Evolutionary conservation across 305 asterid genomes (phyloP).

Genomic region (Withania somnifera): DNA sequence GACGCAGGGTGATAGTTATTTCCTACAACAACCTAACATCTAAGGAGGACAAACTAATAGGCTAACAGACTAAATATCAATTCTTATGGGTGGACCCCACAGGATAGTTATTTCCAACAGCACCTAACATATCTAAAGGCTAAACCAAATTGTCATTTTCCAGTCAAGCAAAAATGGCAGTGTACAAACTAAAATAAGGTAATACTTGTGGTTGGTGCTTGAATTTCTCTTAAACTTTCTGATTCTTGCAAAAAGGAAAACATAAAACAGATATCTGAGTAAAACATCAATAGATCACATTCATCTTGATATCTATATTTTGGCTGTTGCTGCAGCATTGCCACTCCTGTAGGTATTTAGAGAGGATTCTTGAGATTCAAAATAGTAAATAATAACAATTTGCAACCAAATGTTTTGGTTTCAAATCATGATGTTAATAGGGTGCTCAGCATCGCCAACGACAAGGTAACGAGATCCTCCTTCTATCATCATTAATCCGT

Average conservation of each 20-base stretch:
- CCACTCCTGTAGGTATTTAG: neutral
- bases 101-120: too few relatives aligned
- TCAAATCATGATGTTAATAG: conserved; percentile 29
- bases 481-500: conserved; percentile 62
- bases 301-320: neutral
- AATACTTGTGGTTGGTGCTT: neutral
- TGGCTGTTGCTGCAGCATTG: neutral
- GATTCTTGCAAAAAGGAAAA: neutral
- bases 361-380: neutral
- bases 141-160: neutral
- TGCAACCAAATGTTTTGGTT: neutral
- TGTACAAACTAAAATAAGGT: neutral
- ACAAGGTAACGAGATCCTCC: conserved; percentile 34
- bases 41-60: too few relatives aligned
- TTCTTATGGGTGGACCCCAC: too few relatives aligned
- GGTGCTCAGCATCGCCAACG: conserved; percentile 41
- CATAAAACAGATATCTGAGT: neutral
- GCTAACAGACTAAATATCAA: too few relatives aligned
- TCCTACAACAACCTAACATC: too few relatives aligned
- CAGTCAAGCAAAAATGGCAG: neutral
- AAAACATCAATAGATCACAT: neutral
- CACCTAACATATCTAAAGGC: neutral
- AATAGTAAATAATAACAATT: neutral
- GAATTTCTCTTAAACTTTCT: neutral
- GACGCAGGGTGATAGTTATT: too few relatives aligned